phyloP scores from a whole-genome alignment of 2,329 filamentous ascomycete species.

The Lanzia echinophila region DNA sequence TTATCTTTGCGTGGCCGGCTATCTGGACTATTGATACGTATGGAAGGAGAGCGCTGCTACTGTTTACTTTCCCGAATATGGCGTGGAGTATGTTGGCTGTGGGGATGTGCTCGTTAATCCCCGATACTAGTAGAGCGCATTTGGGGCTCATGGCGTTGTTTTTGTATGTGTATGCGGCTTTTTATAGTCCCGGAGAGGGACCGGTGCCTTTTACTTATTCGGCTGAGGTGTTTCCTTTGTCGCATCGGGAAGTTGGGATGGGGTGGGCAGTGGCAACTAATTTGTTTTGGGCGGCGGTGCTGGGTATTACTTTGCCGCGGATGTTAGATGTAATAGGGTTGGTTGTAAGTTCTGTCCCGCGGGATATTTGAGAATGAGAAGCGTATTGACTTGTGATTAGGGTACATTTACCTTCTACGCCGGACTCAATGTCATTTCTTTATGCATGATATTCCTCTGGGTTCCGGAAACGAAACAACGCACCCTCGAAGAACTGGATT shows the following conservation, averaged over 20 bases:
- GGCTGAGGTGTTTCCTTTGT: conserved; percentile 38
- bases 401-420: conserved; percentile 50
- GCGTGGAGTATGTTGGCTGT: conserved; percentile 57
- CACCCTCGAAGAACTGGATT: conserved; percentile 31
- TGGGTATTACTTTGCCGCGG: conserved; percentile 45
- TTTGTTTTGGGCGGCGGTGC: conserved; percentile 51
- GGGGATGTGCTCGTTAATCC: conserved; percentile 50
- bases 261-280: conserved; percentile 55
- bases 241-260: conserved; percentile 59
- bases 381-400: background rate
- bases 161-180: conserved; percentile 53
- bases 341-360: too few relatives aligned
- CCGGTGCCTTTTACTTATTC: conserved; percentile 54
- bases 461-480: conserved; percentile 52
- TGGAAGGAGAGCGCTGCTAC: conserved; percentile 51
- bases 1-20: conserved; percentile 46
- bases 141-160: conserved; percentile 53
- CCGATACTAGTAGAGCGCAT: conserved; percentile 34
- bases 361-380: too few relatives aligned
- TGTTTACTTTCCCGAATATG: conserved; percentile 64
- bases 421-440: conserved; percentile 46
- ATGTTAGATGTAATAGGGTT: conserved; percentile 6
- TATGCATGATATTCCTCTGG: conserved; percentile 48
- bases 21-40: conserved; percentile 58
- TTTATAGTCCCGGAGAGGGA: conserved; percentile 48